Evolutionary conservation across 2,329 filamentous ascomycete genomes (phyloP), one percentile per base, ranked within the genome.

Genomic region (Ceratocystis destructans): DNA sequence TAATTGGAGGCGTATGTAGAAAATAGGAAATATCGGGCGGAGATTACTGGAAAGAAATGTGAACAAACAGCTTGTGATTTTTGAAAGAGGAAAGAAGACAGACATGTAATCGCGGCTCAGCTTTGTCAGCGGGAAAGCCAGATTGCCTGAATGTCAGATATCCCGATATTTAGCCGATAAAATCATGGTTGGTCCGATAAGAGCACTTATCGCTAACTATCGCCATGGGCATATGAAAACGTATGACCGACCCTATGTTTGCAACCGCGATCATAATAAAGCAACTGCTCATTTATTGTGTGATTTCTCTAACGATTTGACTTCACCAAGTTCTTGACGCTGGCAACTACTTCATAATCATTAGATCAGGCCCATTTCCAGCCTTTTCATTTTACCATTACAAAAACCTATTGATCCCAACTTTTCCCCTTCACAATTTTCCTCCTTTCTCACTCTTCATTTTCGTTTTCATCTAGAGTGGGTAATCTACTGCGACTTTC

Each of bases 21-120:
- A n/a, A 17, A n/a, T 22, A 6, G 44, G 31, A 41, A 7, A 45
- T 50, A 28, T 20, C 22, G 8, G 6, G n/a, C n/a, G 25, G 6
- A 25, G 22, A 31, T 31, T 22, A 25, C 12, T 50, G 68, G 66
- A 64, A 69, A 59, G 22, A 67, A 37, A 64, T 6, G 6, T 25
- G 33, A 45, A 46, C n/a, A 44, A 62, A 25, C 10, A 41, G 5
- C 12, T 20, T 8, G 22, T 55, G 50, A 15, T 12, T 28, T 5
- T 5, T 15, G 25, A 25, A 55, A 20, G 22, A 25, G 25, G 50
- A 57, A 28, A 33, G 12, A 31, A 15, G 53, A 28, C 8, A 28
- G 15, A 31, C 6, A 31, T 7, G 15, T 17, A 57, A 20, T 12
- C 7, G 10, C 25, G 22, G 53, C 53, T 17, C 7, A 25, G 48